These are phyloP conservation scores for Larix kaempferi DNA, from an alignment of 75 land plant genomes.

Conservation along the genomic window DNA sequence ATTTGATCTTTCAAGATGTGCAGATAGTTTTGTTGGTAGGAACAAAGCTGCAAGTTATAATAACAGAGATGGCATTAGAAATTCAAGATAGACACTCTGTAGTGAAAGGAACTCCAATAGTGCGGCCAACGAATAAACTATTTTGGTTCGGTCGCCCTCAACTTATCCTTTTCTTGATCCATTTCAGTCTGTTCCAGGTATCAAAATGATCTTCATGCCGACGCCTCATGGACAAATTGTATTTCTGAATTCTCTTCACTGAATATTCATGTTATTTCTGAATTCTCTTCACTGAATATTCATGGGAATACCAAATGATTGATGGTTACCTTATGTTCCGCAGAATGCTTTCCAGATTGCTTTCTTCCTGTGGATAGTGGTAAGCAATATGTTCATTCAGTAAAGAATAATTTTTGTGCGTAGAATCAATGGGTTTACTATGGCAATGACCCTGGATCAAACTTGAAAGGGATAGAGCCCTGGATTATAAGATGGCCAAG, in stretches of 20 bases:
- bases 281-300: neutral
- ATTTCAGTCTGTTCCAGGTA: constrained; percentile 85
- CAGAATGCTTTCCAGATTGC: constrained; percentile 92
- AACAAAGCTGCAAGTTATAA: constrained; percentile 77
- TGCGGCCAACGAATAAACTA: constrained; percentile 57
- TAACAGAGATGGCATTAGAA: constrained; percentile 68
- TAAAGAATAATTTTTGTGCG: no score
- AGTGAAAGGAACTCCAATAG: constrained; percentile 58
- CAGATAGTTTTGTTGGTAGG: constrained; percentile 84
- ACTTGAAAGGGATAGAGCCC: no score
- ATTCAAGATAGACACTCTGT: constrained; percentile 54
- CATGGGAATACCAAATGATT: neutral
- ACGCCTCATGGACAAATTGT: neutral
- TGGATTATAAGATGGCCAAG: neutral
- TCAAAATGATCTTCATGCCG: neutral
- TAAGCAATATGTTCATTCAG: constrained; percentile 14
- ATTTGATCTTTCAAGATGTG: neutral
- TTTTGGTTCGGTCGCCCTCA: constrained; percentile 83
- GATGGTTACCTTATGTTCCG: neutral
- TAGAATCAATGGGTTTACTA: no score
- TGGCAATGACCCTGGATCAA: no score
- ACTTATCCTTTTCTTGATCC: constrained; percentile 64
- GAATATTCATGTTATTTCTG: neutral
- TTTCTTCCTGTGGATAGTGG: constrained; percentile 90
- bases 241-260: neutral